These are phyloP conservation scores for Arabidopsis thaliana DNA, from an alignment of 345 rosid species.

Conservation along the genomic window DNA sequence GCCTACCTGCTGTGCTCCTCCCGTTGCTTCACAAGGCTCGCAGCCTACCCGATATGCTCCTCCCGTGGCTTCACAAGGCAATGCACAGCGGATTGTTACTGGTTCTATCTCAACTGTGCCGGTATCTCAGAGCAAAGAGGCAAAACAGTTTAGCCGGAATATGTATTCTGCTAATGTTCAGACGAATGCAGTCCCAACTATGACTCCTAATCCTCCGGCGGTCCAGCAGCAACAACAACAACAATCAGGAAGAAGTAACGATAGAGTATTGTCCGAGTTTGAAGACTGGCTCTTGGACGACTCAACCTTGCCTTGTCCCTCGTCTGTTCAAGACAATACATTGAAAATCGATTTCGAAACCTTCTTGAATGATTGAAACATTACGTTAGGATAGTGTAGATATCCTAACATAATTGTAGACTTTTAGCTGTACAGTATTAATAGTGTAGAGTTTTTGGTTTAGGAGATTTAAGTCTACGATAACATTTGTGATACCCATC, in stretches of 20 bases:
- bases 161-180: conserved; percentile 14
- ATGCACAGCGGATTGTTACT: neutral
- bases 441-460: conserved; percentile 13
- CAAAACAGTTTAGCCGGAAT: neutral
- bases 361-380: conserved; percentile 3
- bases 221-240: conserved; percentile 10
- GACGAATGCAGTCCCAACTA: neutral
- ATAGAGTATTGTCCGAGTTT: conserved; percentile 22
- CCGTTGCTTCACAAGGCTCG: too few relatives aligned
- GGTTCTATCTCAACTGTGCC: conserved; percentile 6
- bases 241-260: conserved; percentile 9
- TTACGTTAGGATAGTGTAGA: neutral
- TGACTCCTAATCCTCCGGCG: neutral
- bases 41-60: neutral
- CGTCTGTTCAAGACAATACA: conserved; percentile 9
- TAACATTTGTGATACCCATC: neutral
- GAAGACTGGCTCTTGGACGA: conserved; percentile 43
- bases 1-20: neutral
- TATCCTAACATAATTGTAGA: conserved; percentile 1
- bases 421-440: conserved; percentile 20
- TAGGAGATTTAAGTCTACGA: neutral
- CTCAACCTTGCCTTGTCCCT: neutral
- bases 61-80: neutral
- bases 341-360: neutral
- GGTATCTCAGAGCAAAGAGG: neutral